phyloP scores from a whole-genome alignment of 225 moss, liverwort and hornwort species.

The Bryoerythrophyllum caledonicum region DNA sequence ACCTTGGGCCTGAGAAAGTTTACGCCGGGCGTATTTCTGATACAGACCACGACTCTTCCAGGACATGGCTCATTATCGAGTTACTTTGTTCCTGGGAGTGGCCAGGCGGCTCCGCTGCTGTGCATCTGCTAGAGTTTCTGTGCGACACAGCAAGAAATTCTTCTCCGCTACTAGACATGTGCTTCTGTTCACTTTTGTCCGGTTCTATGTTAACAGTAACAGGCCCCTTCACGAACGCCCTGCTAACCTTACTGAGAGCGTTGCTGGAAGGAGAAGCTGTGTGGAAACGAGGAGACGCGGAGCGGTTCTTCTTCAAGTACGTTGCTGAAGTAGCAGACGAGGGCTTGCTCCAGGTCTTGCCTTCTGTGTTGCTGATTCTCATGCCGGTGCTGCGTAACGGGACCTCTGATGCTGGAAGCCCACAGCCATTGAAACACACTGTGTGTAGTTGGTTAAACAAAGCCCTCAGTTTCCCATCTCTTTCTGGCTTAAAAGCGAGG shows the following conservation, averaged over 20 bases:
- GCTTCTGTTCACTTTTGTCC: slow-evolving; percentile 60
- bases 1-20: slow-evolving; percentile 62
- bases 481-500: slow-evolving; percentile 39
- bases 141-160: slow-evolving; percentile 45
- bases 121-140: slow-evolving; percentile 62
- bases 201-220: slow-evolving; percentile 28
- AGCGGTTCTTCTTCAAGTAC: slow-evolving; percentile 58
- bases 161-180: slow-evolving; percentile 49
- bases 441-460: slow-evolving; percentile 75
- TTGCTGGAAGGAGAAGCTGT: slow-evolving; percentile 64
- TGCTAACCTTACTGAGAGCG: slow-evolving; percentile 64
- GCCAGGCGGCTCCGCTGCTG: slow-evolving; percentile 64
- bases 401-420: slow-evolving; percentile 20
- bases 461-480: slow-evolving; percentile 66
- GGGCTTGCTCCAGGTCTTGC: slow-evolving; percentile 64
- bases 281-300: slow-evolving; percentile 66
- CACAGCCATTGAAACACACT: slow-evolving; percentile 47
- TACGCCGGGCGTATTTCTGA: slow-evolving; percentile 43
- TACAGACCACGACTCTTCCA: slow-evolving; percentile 9
- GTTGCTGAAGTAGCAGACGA: slow-evolving; percentile 46
- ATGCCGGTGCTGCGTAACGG: slow-evolving; percentile 84
- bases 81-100: slow-evolving; percentile 91
- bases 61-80: slow-evolving; percentile 85
- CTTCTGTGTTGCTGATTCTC: slow-evolving; percentile 65
- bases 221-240: slow-evolving; percentile 56